Evolutionary conservation across 305 asterid genomes (phyloP).

Genomic region (Fraxinus dipetala): DNA sequence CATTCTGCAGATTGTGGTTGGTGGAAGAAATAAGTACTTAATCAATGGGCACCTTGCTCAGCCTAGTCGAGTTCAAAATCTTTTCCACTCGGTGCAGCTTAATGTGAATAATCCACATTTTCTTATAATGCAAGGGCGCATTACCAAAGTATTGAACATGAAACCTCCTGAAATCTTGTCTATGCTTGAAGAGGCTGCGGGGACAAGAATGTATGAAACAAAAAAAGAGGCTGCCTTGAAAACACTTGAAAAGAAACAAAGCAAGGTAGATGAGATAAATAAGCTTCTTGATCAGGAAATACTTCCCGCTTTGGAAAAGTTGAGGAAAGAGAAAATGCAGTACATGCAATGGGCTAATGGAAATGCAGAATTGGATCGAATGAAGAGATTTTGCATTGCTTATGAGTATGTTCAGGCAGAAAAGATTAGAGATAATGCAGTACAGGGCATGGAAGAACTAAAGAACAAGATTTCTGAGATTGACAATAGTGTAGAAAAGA

Average conservation of each 20-base stretch:
- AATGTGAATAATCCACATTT: conserved; percentile 97
- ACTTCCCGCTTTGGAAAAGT: conserved; percentile 89
- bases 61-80: conserved; percentile 96
- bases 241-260: conserved; percentile 96
- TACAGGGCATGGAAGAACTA: conserved; percentile 59
- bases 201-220: conserved; percentile 98
- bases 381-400: conserved; percentile 87
- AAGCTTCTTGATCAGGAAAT: conserved; percentile 96
- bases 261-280: conserved; percentile 97
- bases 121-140: conserved; percentile 99
- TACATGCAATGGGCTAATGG: conserved; percentile 99
- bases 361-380: conserved; percentile 86
- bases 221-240: conserved; percentile 97
- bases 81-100: conserved; percentile 96
- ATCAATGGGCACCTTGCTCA: conserved; percentile 99
- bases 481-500: conserved; percentile 48
- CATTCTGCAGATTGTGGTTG: conserved; percentile 86
- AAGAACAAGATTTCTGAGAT: conserved; percentile 56
- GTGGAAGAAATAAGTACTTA: conserved; percentile 96
- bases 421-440: conserved; percentile 61
- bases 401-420: conserved; percentile 87
- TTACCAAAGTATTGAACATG: conserved; percentile 95
- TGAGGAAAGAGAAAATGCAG: conserved; percentile 93
- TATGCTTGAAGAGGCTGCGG: conserved; percentile 99
- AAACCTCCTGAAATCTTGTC: conserved; percentile 96